A percentile compares a stretch with the other conserved stretches of the same genome.
phyloP scores from a whole-genome alignment of 805 yeast species.

The Lachancea cidri region DNA sequence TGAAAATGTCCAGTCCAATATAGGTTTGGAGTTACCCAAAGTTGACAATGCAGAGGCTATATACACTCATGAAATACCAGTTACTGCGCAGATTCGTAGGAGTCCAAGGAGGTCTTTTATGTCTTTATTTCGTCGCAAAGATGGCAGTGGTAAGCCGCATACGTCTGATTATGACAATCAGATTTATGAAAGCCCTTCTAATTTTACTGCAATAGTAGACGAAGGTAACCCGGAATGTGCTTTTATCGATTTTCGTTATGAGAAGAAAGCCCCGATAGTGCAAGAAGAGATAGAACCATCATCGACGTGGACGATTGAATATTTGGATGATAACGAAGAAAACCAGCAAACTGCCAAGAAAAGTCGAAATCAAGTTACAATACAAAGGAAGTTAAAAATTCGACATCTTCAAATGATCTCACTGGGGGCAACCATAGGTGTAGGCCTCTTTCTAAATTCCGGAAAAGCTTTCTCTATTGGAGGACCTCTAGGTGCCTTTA shows the following conservation, averaged over 20 bases:
- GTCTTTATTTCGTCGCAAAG: not conserved
- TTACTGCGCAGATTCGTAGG: not conserved
- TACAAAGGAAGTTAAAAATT: conserved; percentile 54
- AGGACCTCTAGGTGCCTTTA: conserved; percentile 70
- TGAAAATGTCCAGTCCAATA: conserved; percentile 6
- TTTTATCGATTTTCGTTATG: conserved; percentile 7
- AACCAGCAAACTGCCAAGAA: not conserved
- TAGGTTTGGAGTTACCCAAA: conserved; percentile 8
- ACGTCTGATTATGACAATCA: not conserved
- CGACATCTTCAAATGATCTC: conserved; percentile 76
- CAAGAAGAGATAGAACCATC: conserved; percentile 5
- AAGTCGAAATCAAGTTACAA: conserved; percentile 14
- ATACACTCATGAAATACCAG: conserved; percentile 5
- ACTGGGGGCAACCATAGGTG: conserved; percentile 74
- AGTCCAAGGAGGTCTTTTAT: not conserved
- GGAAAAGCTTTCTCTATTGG: conserved; percentile 70
- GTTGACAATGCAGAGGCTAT: conserved; percentile 5
- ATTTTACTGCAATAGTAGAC: conserved; percentile 10
- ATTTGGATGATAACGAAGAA: not conserved
- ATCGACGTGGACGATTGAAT: conserved; percentile 1
- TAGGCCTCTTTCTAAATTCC: conserved; percentile 62
- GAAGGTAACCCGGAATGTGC: conserved; percentile 11
- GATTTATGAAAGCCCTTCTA: not conserved
- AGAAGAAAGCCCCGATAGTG: conserved; percentile 6
- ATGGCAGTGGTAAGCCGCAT: not conserved